Evolutionary conservation across 1,284 basidiomycete species (phyloP).

Genomic region (Ceratobasidium sp.): DNA sequence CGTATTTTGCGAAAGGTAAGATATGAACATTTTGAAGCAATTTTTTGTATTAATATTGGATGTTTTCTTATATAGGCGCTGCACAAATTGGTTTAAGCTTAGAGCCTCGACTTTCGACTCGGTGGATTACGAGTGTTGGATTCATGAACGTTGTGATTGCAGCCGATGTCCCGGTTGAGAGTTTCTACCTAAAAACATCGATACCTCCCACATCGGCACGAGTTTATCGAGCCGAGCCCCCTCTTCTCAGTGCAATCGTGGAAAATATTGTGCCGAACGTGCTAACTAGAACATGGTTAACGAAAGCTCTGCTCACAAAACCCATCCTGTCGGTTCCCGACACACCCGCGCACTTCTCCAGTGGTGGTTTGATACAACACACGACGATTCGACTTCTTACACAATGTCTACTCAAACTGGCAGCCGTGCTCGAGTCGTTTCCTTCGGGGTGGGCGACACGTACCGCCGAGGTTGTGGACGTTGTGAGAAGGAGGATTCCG

Average conservation of each 20-base stretch:
- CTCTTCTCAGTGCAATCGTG: constrained; percentile 76
- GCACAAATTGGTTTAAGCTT: constrained; percentile 78
- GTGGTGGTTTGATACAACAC: constrained; percentile 81
- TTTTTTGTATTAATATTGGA: constrained; percentile 22
- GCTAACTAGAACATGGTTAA: constrained; percentile 77
- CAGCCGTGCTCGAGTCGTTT: constrained; percentile 69
- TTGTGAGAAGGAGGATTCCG: constrained; percentile 82
- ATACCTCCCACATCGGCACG: constrained; percentile 1
- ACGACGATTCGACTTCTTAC: constrained; percentile 81
- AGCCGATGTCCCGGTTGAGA: constrained; percentile 9
- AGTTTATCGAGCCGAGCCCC: constrained; percentile 64
- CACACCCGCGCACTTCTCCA: constrained; percentile 62
- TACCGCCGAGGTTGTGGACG: constrained; percentile 76
- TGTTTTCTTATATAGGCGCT: constrained; percentile 69
- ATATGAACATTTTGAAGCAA: constrained; percentile 47
- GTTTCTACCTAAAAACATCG: constrained; percentile 25
- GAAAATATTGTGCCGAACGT: constrained; percentile 83
- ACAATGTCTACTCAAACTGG: constrained; percentile 80
- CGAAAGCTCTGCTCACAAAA: constrained; percentile 74
- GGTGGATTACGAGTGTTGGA: constrained; percentile 90
- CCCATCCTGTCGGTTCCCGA: background rate
- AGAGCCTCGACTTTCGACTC: constrained; percentile 88
- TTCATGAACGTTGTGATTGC: constrained; percentile 65
- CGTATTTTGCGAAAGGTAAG: constrained; percentile 67
- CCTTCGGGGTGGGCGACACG: constrained; percentile 77